phyloP scores from a whole-genome alignment of 768 basidiomycete genomes.

The Tulasnella sp. region DNA sequence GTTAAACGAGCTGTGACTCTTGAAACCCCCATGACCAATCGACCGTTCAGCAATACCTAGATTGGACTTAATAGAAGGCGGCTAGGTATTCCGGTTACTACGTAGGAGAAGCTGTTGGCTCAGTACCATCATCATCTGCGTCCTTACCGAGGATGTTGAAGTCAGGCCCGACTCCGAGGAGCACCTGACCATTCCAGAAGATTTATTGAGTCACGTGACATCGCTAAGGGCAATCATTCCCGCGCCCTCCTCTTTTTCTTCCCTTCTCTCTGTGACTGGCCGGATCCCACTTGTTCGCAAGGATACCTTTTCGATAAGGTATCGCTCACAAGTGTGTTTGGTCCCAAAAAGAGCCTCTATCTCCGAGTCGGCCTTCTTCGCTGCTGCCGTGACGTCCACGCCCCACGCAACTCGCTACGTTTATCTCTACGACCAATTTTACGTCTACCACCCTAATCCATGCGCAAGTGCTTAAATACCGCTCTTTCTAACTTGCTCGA shows the following conservation, averaged over 20 bases:
- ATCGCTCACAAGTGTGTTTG: neutral
- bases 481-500: neutral
- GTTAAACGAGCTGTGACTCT: no score
- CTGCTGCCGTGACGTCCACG: neutral
- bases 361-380: neutral
- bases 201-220: neutral
- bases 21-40: no score
- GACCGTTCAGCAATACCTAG: no score
- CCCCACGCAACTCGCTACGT: neutral
- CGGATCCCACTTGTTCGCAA: neutral
- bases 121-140: neutral
- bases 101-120: neutral
- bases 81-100: no score
- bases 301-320: neutral
- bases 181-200: neutral
- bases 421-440: neutral
- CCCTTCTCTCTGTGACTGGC: neutral
- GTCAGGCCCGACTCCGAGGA: neutral
- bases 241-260: neutral
- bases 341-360: neutral
- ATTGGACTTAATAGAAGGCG: no score
- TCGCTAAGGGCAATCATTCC: neutral
- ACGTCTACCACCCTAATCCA: no score
- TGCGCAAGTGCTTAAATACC: neutral
- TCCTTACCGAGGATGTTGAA: neutral